phyloP scores from a whole-genome alignment of 2,329 filamentous ascomycete genomes.

The Pseudonectria buxi region DNA sequence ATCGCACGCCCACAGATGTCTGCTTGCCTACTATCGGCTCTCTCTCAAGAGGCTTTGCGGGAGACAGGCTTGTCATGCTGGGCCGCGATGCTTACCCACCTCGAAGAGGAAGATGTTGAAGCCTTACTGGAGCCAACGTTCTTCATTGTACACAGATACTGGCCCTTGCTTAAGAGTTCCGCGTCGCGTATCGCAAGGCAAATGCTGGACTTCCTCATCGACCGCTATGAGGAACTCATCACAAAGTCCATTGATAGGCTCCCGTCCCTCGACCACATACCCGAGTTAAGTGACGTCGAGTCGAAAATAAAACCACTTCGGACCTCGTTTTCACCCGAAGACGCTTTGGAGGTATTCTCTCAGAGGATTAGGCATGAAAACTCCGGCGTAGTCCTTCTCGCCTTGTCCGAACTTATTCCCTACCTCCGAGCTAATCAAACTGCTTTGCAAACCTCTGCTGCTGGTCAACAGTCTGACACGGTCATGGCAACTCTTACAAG shows the following conservation, averaged over 20 bases:
- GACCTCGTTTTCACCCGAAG: conserved; percentile 39
- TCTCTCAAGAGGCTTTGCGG: conserved; percentile 68
- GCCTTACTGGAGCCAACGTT: conserved; percentile 82
- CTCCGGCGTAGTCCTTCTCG: conserved; percentile 74
- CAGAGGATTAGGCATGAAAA: conserved; percentile 76
- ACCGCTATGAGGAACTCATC: conserved; percentile 55
- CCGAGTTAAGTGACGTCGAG: conserved; percentile 62
- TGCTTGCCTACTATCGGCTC: conserved; percentile 81
- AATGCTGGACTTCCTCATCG: conserved; percentile 59
- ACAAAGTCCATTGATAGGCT: conserved; percentile 64
- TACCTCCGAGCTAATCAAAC: conserved; percentile 70
- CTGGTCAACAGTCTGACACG: conserved; percentile 76
- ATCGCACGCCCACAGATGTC: conserved; percentile 88
- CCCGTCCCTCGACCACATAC: conserved; percentile 68
- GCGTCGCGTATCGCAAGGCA: conserved; percentile 54
- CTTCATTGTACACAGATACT: conserved; percentile 77
- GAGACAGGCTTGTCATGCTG: conserved; percentile 77
- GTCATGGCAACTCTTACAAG: conserved; percentile 66
- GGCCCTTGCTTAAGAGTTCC: conserved; percentile 57
- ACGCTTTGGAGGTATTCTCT: conserved; percentile 63
- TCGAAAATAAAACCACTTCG: conserved; percentile 59
- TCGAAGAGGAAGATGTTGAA: conserved; percentile 74
- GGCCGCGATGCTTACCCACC: conserved; percentile 66
- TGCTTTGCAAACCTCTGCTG: conserved; percentile 69
- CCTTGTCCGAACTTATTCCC: conserved; percentile 66